phyloP scores from a whole-genome alignment of 2,329 filamentous ascomycete genomes.

The Corniculantispora saksenae region DNA sequence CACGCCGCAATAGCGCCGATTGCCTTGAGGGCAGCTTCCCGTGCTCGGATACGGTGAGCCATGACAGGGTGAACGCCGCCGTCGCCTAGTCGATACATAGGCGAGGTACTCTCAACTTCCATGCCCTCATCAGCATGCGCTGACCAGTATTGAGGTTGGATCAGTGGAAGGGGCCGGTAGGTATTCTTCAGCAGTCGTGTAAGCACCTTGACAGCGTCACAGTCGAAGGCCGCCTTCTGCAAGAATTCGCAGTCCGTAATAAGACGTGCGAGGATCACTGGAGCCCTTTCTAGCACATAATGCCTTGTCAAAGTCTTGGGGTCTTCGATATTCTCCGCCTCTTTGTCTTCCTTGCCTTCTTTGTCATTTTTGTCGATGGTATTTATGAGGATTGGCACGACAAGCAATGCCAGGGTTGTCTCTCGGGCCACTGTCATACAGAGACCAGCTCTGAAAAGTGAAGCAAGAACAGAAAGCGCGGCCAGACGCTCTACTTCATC shows the following conservation, averaged over 20 bases:
- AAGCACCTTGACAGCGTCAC: slow-evolving; percentile 48
- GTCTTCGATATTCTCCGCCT: slow-evolving; percentile 40
- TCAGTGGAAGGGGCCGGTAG: slow-evolving; percentile 47
- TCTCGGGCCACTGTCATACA: slow-evolving; percentile 62
- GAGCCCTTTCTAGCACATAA: slow-evolving; percentile 66
- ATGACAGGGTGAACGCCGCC: slow-evolving; percentile 60
- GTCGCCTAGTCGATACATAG: slow-evolving; percentile 54
- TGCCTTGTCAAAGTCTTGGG: slow-evolving; percentile 38
- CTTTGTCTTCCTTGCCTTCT: slow-evolving; percentile 49
- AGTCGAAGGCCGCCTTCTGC: slow-evolving; percentile 79
- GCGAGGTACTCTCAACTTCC: slow-evolving; percentile 35
- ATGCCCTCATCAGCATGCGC: slow-evolving; percentile 37
- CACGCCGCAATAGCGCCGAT: slow-evolving; percentile 79
- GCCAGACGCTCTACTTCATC: slow-evolving; percentile 62
- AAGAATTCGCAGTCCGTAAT: slow-evolving; percentile 76
- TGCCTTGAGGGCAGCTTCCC: slow-evolving; percentile 75
- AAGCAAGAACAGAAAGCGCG: slow-evolving; percentile 68
- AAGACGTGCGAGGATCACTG: slow-evolving; percentile 74
- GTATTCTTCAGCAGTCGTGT: slow-evolving; percentile 52
- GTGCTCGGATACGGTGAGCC: slow-evolving; percentile 71
- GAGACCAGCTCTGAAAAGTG: slow-evolving; percentile 68
- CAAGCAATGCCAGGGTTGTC: slow-evolving; percentile 62
- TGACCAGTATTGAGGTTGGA: slow-evolving; percentile 41
- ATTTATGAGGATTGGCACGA: slow-evolving; percentile 69
- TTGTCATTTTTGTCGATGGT: slow-evolving; percentile 54